Evolutionary conservation across 1,284 basidiomycete genomes (phyloP), one percentile per base, ranked within the genome.

Genomic region (Trametes sp.): DNA sequence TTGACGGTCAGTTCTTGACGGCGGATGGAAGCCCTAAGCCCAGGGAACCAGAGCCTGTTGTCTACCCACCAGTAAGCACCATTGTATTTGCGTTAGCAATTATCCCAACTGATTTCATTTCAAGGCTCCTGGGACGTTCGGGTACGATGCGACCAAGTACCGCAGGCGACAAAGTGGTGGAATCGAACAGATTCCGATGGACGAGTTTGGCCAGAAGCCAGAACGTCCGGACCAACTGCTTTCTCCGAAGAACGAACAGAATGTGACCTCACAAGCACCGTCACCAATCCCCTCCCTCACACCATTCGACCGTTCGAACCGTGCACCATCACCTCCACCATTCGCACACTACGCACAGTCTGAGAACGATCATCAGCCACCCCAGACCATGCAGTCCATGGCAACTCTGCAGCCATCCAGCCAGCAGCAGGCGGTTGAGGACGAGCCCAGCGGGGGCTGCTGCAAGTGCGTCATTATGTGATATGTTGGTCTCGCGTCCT

Each of bases 51-150:
- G 58, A 68, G 38, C 60, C 54, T 14, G 60, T 50, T 42, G 67
- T 53, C 65, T 75, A 21, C 70, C 86, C 82, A 70, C 89, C 89
- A 35, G 89, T 90, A 70, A 61, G 75, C 67, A 29, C 13, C 21
- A 8, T 13, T 21, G 23, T 24, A 10, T n/a, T n/a, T n/a, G n/a
- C n/a, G n/a, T n/a, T n/a, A n/a, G n/a, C n/a, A n/a, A 26, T 42
- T 21, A 57, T 59, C 50, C 54, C 59, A 26, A 59, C 59, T 29
- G 42, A 24, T 45, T 31, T 67, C 35, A 26, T 19, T n/a, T n/a
- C 21, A 26, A 92, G 90, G 91, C 90, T 26, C 89, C 91, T 19
- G 91, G 91, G n/a, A 93, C 90, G 41, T 93, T 93, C 73, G 90
- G 88, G 0, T 92, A 81, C 70, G 87, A 92, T 70, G 82, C 84